Base-by-base conservation (phyloP, 176 grass and related monocot species). In the Phoenix dactylifera region DNA sequence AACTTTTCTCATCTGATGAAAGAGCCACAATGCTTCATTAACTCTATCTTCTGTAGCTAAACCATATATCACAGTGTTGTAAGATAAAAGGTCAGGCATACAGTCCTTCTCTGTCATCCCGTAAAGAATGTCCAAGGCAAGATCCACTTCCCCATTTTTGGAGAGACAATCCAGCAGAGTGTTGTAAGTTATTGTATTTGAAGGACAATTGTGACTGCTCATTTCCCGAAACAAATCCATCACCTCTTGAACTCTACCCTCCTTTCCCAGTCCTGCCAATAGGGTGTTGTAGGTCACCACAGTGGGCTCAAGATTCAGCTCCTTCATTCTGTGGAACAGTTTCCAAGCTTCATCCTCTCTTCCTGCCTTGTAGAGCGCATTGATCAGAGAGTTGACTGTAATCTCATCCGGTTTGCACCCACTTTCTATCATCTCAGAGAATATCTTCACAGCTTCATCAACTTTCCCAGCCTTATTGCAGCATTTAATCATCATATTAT, bases 401-500 rank as follows among this genome's bases (percentile, higher is more conserved):
- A 88, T 52, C 25, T 84, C 82, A 76, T 92, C 76, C 49, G 81
- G 93, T 59, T 67, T 58, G 69, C 83, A 85, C 22, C 73, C 79
- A 52, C 16, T 88, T 63, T 80, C 72, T n/a, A 87, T 67, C 93
- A 97, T 91, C 52, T 97, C 86, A 69, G 67, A 61, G 76, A 97
- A 97, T 32, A 92, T 60, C 23, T 80, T 82, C 50, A 92, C 49
- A 59, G 84, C 93, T 69, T 88, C 77, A 62, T 88, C 81, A 51
- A 62, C 30, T 76, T 91, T 85, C 24, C 78, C 83, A 55, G 78
- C 78, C 66, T 83, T 97, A 63, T 81, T 83, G 69, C 80, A 97
- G 61, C 93, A 97, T 57, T 97, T 97, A 63, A 97, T 91, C 87
- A 97, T 88, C 83, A 91, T 85, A n/a, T 82, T 92, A 65, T 97